phyloP scores from a whole-genome alignment of 192 early-diverging fungal genomes.

The Linnemannia hyalina region DNA sequence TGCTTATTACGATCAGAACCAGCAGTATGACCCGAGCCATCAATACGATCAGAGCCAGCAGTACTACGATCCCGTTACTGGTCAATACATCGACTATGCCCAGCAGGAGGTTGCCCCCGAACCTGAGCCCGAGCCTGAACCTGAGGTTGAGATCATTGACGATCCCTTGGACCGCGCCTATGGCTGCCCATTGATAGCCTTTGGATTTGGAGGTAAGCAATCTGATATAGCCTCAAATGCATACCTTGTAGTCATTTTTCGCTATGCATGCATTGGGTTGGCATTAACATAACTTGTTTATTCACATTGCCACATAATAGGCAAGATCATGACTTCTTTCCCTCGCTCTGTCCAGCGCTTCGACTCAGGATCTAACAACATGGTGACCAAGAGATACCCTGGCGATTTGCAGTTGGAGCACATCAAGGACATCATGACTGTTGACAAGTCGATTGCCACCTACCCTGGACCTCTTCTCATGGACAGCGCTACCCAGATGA shows the following conservation, averaged over 20 bases:
- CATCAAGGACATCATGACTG: conserved; percentile 60
- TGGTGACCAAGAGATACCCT: conserved; percentile 54
- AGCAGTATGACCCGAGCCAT: neutral
- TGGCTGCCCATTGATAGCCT: conserved; percentile 73
- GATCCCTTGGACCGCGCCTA: conserved; percentile 60
- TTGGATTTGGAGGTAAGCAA: conserved; percentile 78
- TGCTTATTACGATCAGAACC: conserved; percentile 43
- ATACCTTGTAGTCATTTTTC: neutral
- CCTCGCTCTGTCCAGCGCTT: conserved; percentile 70
- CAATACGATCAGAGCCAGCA: neutral
- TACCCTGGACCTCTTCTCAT: conserved; percentile 73
- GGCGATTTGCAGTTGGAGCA: conserved; percentile 64
- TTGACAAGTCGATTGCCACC: conserved; percentile 37
- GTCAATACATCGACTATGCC: conserved; percentile 36
- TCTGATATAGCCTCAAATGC: too few relatives aligned
- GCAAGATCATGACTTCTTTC: conserved; percentile 75
- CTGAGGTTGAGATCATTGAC: conserved; percentile 33
- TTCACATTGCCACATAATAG: conserved; percentile 3
- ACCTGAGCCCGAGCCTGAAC: conserved; percentile 31
- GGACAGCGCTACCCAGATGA: conserved; percentile 58
- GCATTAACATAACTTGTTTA: neutral
- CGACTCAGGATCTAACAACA: conserved; percentile 26
- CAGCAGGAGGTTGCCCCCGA: conserved; percentile 40
- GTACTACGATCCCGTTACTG: conserved; percentile 28
- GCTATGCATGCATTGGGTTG: neutral